A percentile compares a stretch with the other conserved stretches of the same genome.
These are phyloP conservation scores for Globisporangium barbulae DNA, from an alignment of 352 stramenopile genomes.

Conservation along the genomic window DNA sequence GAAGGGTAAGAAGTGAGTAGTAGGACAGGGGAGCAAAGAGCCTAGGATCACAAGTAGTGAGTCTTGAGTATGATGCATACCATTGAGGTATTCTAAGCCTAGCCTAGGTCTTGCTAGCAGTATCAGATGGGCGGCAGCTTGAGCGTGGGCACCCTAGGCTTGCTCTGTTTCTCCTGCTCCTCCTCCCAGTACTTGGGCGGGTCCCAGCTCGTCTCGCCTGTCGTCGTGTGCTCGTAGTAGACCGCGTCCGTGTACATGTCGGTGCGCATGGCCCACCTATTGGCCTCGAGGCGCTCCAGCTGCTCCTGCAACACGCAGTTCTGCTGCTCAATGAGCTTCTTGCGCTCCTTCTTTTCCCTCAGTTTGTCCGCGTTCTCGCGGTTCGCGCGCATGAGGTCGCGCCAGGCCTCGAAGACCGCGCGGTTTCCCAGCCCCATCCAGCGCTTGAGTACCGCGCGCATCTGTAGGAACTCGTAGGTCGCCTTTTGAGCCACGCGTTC, in stretches of 20 bases:
- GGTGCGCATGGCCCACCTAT: conserved; percentile 43
- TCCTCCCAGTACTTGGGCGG: conserved; percentile 57
- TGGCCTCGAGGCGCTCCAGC: conserved; percentile 38
- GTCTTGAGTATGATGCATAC: not conserved
- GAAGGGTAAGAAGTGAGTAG: conserved; percentile 61
- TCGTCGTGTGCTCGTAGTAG: conserved; percentile 58
- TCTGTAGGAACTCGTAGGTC: conserved; percentile 57
- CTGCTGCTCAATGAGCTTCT: conserved; percentile 47
- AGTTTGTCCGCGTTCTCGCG: conserved; percentile 28
- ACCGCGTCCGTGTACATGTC: conserved; percentile 68
- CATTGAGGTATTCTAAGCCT: not conserved
- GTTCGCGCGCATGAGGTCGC: conserved; percentile 40
- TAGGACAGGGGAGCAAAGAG: not conserved
- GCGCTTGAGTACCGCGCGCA: conserved; percentile 48
- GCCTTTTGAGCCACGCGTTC: conserved; percentile 38
- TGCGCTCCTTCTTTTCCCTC: conserved; percentile 27
- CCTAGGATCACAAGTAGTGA: not conserved
- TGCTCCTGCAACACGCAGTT: conserved; percentile 52
- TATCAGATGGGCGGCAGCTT: conserved; percentile 22
- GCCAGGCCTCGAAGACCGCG: conserved; percentile 59
- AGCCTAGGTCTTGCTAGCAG: not conserved
- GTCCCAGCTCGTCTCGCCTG: conserved; percentile 44
- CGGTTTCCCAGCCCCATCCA: conserved; percentile 54
- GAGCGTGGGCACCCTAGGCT: conserved; percentile 18
- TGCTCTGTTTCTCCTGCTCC: conserved; percentile 26